Evolutionary conservation across 2,329 filamentous ascomycete genomes (phyloP).

Genomic region (Zasmidium cellare): DNA sequence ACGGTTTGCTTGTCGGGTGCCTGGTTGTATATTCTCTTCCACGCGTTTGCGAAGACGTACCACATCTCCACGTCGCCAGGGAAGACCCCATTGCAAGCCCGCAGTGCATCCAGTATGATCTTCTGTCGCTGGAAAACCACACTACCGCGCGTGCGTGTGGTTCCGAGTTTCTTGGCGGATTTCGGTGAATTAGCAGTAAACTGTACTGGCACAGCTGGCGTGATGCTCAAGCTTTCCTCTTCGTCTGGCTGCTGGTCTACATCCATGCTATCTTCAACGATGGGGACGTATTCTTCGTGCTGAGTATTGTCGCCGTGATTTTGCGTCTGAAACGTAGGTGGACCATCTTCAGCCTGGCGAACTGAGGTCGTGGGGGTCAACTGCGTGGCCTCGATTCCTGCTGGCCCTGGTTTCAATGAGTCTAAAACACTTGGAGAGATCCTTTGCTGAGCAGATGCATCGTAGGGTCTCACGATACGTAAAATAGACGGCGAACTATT

Average conservation of each 20-base stretch:
- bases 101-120: constrained; percentile 56
- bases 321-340: too few relatives aligned
- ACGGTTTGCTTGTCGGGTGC: constrained; percentile 56
- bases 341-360: too few relatives aligned
- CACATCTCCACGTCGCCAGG: constrained; percentile 57
- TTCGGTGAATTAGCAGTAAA: not conserved
- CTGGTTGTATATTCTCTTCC: constrained; percentile 45
- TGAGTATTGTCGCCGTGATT: not conserved
- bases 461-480: too few relatives aligned
- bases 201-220: not conserved
- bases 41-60: constrained; percentile 55
- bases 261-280: not conserved
- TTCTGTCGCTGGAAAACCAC: constrained; percentile 47
- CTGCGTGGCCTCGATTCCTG: too few relatives aligned
- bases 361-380: too few relatives aligned
- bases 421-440: too few relatives aligned
- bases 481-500: too few relatives aligned
- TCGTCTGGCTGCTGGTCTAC: not conserved
- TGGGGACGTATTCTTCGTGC: not conserved
- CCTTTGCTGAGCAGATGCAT: too few relatives aligned
- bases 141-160: constrained; percentile 38
- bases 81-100: constrained; percentile 56
- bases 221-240: not conserved
- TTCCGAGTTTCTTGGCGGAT: not conserved
- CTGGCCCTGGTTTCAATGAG: too few relatives aligned